Base-by-base conservation (phyloP, 2,329 filamentous ascomycete species). In the Penicillium fuscoglaucum region DNA sequence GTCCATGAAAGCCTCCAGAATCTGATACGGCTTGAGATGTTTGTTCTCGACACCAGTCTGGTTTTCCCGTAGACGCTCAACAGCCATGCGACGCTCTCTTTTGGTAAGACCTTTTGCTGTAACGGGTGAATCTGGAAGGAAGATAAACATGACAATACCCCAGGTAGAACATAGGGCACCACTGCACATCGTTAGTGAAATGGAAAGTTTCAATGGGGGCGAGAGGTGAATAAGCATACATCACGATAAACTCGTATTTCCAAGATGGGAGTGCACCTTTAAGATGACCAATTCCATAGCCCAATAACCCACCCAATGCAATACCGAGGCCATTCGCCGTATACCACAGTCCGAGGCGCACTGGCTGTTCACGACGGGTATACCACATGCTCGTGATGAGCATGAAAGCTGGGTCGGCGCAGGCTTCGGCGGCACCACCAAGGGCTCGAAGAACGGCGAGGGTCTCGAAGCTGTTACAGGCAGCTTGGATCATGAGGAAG, bases 181-280 rank as follows among this genome's bases (percentile, higher is more conserved):
- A 59, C 74, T 76, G 28, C 19, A 10, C 8, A 8, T 2, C 9
- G 9, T 60, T 12, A 65, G 56, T 19, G 61, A 37, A 41, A 21
- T 28, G 8, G n/a, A 5, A 2, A n/a, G 1, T 19, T 19, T 24
- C 28, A 21, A 37, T 12, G 7, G 31, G 15, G 5, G 21, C 1
- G 4, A 3, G 8, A 17, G 8, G 5, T 5, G 4, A n/a, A 4
- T 2, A 12, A 28, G 28, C 68, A 47, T 68, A 78, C 75, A 85
- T 85, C n/a, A 90, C 81, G 17, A 90, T 72, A 67, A 90, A 90
- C 55, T 89, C 86, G 62, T 87, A 89, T 66, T 84, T 84, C 87
- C 87, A 90, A 0, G 81, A 83, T 0, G 81, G 77, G 21, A 89
- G 76, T 1, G 78, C 74, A 15, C 83, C 84, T 40, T 79, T 76